phyloP scores from a whole-genome alignment of 495 filamentous ascomycete species.

The Lasiosphaeria hispida region DNA sequence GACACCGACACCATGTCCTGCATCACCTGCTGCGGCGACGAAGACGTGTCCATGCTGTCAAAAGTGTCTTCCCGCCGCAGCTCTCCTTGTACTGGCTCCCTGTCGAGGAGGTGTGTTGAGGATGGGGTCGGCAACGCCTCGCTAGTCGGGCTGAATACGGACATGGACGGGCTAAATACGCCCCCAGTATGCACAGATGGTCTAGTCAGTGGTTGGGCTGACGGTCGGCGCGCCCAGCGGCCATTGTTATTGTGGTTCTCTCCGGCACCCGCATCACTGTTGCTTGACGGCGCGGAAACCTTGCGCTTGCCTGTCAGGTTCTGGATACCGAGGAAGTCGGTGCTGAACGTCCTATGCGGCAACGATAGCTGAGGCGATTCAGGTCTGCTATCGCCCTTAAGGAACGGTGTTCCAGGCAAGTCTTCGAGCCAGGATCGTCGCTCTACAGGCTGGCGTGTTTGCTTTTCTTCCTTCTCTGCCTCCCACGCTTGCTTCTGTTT shows the following conservation, averaged over 20 bases:
- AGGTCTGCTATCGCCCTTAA: conserved; percentile 43
- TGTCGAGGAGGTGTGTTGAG: conserved; percentile 61
- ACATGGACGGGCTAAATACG: conserved; percentile 29
- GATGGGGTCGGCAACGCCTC: conserved; percentile 25
- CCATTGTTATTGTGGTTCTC: conserved; percentile 21
- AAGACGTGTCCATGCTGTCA: conserved; percentile 53
- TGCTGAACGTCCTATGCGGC: conserved; percentile 46
- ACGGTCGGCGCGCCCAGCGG: conserved; percentile 35
- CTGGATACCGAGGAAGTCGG: conserved; percentile 46
- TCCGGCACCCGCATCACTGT: conserved; percentile 37
- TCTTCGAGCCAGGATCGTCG: conserved; percentile 75
- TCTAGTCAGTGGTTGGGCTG: conserved; percentile 37
- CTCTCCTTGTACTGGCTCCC: conserved; percentile 42
- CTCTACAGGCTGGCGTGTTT: conserved; percentile 59
- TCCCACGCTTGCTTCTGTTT: conserved; percentile 59
- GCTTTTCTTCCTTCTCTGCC: conserved; percentile 67
- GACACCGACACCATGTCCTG: conserved; percentile 89
- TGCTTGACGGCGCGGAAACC: conserved; percentile 44
- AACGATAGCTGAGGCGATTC: conserved; percentile 44
- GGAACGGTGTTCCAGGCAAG: conserved; percentile 33
- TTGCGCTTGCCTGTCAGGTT: conserved; percentile 44
- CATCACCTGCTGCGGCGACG: conserved; percentile 69
- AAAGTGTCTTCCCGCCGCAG: conserved; percentile 62
- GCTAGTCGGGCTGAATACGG: conserved; percentile 34
- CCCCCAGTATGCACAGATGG: conserved; percentile 22